A percentile compares a stretch with the other conserved stretches of the same genome.
These are phyloP conservation scores for Parathielavia appendiculata DNA, from an alignment of 495 filamentous ascomycete species.

Conservation along the genomic window DNA sequence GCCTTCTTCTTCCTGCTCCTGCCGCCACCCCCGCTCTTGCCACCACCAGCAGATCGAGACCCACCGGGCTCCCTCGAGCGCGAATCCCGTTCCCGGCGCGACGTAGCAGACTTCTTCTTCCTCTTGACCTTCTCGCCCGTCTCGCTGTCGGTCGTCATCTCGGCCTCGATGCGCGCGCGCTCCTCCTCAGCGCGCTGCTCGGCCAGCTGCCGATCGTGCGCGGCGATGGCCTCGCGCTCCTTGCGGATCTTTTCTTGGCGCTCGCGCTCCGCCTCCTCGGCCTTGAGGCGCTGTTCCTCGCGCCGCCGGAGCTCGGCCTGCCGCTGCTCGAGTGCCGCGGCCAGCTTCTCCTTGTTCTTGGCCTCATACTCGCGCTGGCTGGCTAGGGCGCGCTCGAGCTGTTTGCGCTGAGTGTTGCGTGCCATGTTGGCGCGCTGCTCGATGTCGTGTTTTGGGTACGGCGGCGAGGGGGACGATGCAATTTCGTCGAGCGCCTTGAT, in stretches of 20 bases:
- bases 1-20: conserved; percentile 20
- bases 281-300: conserved; percentile 57
- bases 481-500: conserved; percentile 77
- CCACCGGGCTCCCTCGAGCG: conserved; percentile 17
- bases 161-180: conserved; percentile 58
- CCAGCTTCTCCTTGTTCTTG: conserved; percentile 79
- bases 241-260: conserved; percentile 71
- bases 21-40: conserved; percentile 9
- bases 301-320: conserved; percentile 69
- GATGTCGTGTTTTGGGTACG: conserved; percentile 82
- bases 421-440: conserved; percentile 97
- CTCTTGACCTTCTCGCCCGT: conserved; percentile 71
- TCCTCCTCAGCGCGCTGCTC: conserved; percentile 70
- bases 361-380: conserved; percentile 88
- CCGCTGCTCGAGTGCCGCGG: conserved; percentile 65
- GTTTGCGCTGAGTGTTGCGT: conserved; percentile 83
- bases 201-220: conserved; percentile 66
- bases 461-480: conserved; percentile 74
- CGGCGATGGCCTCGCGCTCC: conserved; percentile 72
- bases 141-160: conserved; percentile 68
- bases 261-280: conserved; percentile 61
- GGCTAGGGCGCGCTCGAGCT: conserved; percentile 78
- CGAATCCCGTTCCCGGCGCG: not conserved
- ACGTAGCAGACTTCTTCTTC: conserved; percentile 58
- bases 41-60: conserved; percentile 1